Percentiles rank a stretch among this genome's conserved stretches.
phyloP scores from a whole-genome alignment of 1,284 basidiomycete species.

The Rugosomyces carneus region DNA sequence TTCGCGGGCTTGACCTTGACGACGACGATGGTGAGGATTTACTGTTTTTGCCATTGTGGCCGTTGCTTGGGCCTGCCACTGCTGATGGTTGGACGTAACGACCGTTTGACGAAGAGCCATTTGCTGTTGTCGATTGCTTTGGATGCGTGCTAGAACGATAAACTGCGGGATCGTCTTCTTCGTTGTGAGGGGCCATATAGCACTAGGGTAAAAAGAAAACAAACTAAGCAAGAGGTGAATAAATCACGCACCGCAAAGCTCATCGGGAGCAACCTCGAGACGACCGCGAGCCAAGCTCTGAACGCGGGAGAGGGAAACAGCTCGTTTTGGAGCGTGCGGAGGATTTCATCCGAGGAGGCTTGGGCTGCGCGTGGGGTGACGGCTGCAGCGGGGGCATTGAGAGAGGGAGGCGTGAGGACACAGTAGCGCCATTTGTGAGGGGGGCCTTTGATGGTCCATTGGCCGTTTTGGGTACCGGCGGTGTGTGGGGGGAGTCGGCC shows the following conservation, averaged over 20 bases:
- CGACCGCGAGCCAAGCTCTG: constrained; percentile 82
- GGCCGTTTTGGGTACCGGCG: constrained; percentile 45
- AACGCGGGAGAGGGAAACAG: constrained; percentile 84
- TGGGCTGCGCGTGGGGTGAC: constrained; percentile 48
- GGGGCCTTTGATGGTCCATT: constrained; percentile 81
- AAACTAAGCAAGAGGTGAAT: constrained; percentile 19
- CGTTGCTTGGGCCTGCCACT: constrained; percentile 1
- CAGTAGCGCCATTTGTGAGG: constrained; percentile 95
- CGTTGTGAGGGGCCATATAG: constrained; percentile 91
- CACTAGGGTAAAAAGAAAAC: constrained; percentile 44
- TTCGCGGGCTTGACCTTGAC: constrained; percentile 8
- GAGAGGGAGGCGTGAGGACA: constrained; percentile 39
- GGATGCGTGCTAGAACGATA: constrained; percentile 70
- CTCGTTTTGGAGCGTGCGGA: constrained; percentile 64
- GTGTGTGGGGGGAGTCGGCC: constrained; percentile 61
- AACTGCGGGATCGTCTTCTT: constrained; percentile 90
- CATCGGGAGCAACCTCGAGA: constrained; percentile 75
- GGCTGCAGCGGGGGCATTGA: constrained; percentile 28
- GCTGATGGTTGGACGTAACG: not conserved
- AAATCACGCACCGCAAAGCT: constrained; percentile 79
- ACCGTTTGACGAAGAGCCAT: constrained; percentile 4
- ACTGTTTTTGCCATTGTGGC: constrained; percentile 25
- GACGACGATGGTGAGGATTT: constrained; percentile 10
- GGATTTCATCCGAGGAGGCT: constrained; percentile 47
- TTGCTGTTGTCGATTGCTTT: constrained; percentile 26